A percentile compares a stretch with the other conserved stretches of the same genome.
These are phyloP conservation scores for Stipa capillata DNA, from an alignment of 176 grass and related monocot genomes.

Conservation along the genomic window DNA sequence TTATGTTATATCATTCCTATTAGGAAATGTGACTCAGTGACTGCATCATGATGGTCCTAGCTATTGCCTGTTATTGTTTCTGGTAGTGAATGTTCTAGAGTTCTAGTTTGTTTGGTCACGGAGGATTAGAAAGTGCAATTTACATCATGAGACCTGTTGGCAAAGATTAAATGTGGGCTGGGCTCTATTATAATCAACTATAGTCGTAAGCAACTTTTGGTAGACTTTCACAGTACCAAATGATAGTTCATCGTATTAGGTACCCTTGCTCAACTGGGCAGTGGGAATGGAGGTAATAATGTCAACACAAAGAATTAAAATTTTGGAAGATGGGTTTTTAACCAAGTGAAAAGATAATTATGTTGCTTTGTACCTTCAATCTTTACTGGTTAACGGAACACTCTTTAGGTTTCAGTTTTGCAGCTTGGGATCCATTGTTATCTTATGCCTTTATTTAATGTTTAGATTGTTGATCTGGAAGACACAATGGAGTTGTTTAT, in stretches of 20 bases:
- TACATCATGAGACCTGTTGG: neutral
- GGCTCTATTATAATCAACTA: neutral
- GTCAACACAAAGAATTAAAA: neutral
- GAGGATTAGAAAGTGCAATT: neutral
- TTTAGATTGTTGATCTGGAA: slow-evolving; percentile 71
- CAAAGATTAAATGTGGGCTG: neutral
- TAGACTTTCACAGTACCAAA: neutral
- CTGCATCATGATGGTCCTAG: neutral
- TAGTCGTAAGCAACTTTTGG: neutral
- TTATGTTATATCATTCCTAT: neutral
- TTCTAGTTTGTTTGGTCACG: neutral
- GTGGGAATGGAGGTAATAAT: neutral
- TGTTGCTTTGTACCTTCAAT: neutral
- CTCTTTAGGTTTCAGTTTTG: neutral
- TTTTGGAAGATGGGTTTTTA: neutral
- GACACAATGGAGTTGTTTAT: slow-evolving; percentile 86
- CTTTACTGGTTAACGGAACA: neutral
- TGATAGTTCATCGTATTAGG: neutral
- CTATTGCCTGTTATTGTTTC: neutral
- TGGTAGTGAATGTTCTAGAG: neutral
- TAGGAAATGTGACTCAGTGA: neutral
- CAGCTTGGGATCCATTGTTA: neutral
- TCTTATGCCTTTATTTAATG: neutral
- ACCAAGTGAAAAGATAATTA: neutral
- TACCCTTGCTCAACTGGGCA: neutral